Conservation (phyloP, 2,329 filamentous ascomycete genomes). For the Pseudocercospora cruenta region DNA sequence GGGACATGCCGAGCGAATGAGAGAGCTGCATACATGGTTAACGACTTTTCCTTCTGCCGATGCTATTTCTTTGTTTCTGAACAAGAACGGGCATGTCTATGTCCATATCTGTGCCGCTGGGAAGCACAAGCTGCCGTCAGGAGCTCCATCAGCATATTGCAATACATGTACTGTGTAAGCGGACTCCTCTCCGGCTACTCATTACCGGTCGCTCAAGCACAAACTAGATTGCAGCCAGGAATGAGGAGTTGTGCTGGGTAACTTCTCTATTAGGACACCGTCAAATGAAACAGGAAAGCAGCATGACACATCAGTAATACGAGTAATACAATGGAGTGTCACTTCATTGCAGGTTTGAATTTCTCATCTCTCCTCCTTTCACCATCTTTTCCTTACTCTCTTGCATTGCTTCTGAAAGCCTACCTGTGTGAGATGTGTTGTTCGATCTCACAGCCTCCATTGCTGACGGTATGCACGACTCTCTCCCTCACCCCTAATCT, state of each 20-base stretch:
- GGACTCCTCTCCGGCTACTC: background rate
- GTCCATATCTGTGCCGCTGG: background rate
- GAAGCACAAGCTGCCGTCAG: background rate
- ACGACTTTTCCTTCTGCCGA: background rate
- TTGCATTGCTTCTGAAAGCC: background rate
- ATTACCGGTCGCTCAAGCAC: background rate
- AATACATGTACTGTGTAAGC: background rate
- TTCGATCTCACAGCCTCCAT: background rate
- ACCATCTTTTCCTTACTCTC: background rate
- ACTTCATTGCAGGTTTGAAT: background rate
- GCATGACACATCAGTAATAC: background rate
- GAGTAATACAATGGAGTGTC: background rate
- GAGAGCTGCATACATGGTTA: background rate
- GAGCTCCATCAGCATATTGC: background rate
- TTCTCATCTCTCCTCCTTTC: background rate
- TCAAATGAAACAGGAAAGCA: background rate
- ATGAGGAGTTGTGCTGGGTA: constrained; percentile 1
- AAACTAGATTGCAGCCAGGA: background rate
- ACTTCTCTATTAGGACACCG: background rate
- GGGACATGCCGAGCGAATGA: background rate
- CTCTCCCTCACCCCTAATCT: background rate
- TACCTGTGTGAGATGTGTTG: background rate
- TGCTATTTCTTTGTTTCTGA: background rate
- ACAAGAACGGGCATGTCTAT: background rate
- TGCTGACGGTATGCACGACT: background rate